Base-by-base conservation (phyloP, 495 filamentous ascomycete genomes). In the Neurospora sp. region DNA sequence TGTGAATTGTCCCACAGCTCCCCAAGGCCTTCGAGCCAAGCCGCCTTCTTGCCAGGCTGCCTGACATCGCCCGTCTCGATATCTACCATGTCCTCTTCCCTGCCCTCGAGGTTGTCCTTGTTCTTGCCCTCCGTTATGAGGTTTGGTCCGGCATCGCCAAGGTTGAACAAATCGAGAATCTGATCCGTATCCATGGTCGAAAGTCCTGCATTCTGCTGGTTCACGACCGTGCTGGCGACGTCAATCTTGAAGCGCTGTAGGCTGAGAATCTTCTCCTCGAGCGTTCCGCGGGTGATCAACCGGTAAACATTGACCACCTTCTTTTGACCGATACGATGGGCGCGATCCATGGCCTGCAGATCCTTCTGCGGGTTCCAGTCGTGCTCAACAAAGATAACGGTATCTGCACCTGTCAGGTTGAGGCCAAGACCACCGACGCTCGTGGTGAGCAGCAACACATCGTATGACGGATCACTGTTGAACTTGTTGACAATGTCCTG, bases 281-380 rank as follows among this genome's bases (percentile, higher is more conserved):
- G 83, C 9, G 96, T 98, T 68, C 96, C 96, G 76, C 96, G 87
- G 20, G 96, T 98, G 79, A 99, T 92, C 77, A 99, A 85, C 31
- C 96, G 92, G 81, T 98, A 99, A n/a, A 99, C 96, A 79, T 99
- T 99, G 72, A 99, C 96, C 22, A 98, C 95, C 86, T 98, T 98
- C 90, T 98, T 98, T 85, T 99, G 96, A 5, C 96, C 96, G 76
- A 99, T 99, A 76, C 96, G 91, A 83, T 99, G 96, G 11, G 96
- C 96, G 68, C 96, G 94, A 78, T 99, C 96, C 96, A 99, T 99
- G 75, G 96, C 96, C 80, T 99, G 96, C 76, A 99, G 88, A 82
- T 99, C 96, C 82, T 97, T 97, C 79, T 98, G 96, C 40, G 96
- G 96, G 79, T 99, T 99, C 96, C 96, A 99, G 81, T 99, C 96